These are phyloP conservation scores for Blyttiomyces sp. DNA, from an alignment of 371 early-diverging fungal genomes.

Conservation along the genomic window DNA sequence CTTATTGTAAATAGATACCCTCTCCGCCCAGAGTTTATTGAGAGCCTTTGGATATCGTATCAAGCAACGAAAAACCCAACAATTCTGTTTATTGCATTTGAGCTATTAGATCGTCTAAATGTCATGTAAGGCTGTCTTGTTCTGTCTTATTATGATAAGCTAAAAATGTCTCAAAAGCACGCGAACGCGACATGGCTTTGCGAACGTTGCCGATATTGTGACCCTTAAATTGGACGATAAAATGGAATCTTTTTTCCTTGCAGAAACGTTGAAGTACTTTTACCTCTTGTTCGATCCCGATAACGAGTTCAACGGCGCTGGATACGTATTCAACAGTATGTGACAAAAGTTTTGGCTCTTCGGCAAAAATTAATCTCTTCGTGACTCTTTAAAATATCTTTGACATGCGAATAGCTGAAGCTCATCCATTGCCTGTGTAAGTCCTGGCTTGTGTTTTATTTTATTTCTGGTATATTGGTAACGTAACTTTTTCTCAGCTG, in stretches of 20 bases:
- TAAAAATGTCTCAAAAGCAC: slow-evolving; percentile 7
- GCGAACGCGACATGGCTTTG: slow-evolving; percentile 29
- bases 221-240: slow-evolving; percentile 21
- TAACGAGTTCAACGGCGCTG: slow-evolving; percentile 13
- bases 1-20: slow-evolving; percentile 11
- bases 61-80: slow-evolving; percentile 75
- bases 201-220: slow-evolving; percentile 22
- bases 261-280: slow-evolving; percentile 91
- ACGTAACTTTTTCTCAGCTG: too few relatives aligned
- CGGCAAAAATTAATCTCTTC: not conserved
- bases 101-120: slow-evolving; percentile 81
- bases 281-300: slow-evolving; percentile 51
- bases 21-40: slow-evolving; percentile 78
- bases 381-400: slow-evolving; percentile 1
- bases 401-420: slow-evolving; percentile 17
- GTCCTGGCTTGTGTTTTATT: too few relatives aligned
- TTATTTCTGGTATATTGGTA: too few relatives aligned
- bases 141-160: not conserved
- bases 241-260: slow-evolving; percentile 68
- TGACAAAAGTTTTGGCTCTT: not conserved
- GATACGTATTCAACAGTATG: slow-evolving; percentile 25
- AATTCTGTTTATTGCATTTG: slow-evolving; percentile 83
- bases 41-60: slow-evolving; percentile 80
- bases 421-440: slow-evolving; percentile 28
- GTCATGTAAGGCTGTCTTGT: not conserved